Base-by-base conservation (phyloP, 176 grass and related monocot species). In the Carex pumila region DNA sequence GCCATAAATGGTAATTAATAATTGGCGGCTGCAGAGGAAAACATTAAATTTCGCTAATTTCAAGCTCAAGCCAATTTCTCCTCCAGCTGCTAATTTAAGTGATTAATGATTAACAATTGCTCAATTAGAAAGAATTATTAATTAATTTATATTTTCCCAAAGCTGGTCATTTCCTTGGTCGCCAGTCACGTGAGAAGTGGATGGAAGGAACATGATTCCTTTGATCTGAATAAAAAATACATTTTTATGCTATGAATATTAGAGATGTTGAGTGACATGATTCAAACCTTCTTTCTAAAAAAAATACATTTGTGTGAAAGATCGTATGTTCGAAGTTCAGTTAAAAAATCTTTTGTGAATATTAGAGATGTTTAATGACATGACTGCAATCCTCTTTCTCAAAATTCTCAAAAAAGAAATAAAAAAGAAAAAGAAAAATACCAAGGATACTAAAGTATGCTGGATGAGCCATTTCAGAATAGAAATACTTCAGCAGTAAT, bases 1-100 rank as follows among this genome's bases (percentile, higher is more conserved):
- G 63, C 60, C 37, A 68, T 71, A 55, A 79, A 85, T 71, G 78
- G 65, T 25, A 81, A 69, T 74, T 60, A 73, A 70, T 72, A 50
- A 80, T 19, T 68, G 18, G 47, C 4, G 65, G 31, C 55, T 82
- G 55, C 25, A 65, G 19, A 84, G 29, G 49, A 71, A 82, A 88
- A 61, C 64, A 88, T 85, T 72, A 65, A 79, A 30, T 69, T 80
- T 86, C 15, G 56, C 73, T 41, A 34, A 71, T 88, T 75, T 86
- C 91, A 85, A 88, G 79, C 87, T 89, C 85, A 37, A 87, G 89
- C 89, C 18, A 22, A 61, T 75, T 87, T 69, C 82, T 80, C 78
- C 89, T 93, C 87, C 62, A 55, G 86, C 75, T 72, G 65, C 82
- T 84, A 81, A 83, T 83, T 85, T 86, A 88, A 64, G 71, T 45